Conservation (phyloP, 176 grass and related monocot genomes). For the Thalia dealbata region DNA sequence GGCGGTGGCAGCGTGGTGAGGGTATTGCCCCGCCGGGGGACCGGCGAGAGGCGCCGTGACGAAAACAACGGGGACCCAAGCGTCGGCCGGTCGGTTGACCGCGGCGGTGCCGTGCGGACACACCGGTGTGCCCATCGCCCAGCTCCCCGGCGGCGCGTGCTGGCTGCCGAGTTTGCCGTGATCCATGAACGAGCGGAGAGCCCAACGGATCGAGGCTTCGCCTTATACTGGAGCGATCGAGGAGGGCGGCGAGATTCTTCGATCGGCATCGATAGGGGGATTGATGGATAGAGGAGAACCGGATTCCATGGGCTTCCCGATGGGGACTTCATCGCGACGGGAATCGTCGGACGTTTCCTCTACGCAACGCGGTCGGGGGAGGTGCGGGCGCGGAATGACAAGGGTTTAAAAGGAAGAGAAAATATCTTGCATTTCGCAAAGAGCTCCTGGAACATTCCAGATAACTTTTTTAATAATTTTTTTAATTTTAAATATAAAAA, state of each 20-base stretch:
- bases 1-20: background rate
- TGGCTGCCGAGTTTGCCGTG: background rate
- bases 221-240: background rate
- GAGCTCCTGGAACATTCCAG: too few species aligned
- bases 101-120: background rate
- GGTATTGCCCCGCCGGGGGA: background rate
- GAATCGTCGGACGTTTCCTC: background rate
- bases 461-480: too few species aligned
- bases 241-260: background rate
- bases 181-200: background rate
- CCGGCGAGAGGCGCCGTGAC: background rate
- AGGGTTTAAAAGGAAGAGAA: too few species aligned
- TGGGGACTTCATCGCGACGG: background rate
- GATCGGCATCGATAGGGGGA: background rate
- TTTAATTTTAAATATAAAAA: too few species aligned
- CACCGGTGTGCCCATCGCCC: conserved; percentile 8
- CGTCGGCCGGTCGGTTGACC: background rate
- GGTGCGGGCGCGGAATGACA: too few species aligned
- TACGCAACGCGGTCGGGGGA: too few species aligned
- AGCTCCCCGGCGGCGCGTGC: background rate
- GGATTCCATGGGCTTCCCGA: background rate
- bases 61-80: conserved; percentile 5
- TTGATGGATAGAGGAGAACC: background rate
- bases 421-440: too few species aligned
- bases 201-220: background rate